phyloP scores from a whole-genome alignment of 2,329 filamentous ascomycete species.

The Ascochyta clinopodiicola region DNA sequence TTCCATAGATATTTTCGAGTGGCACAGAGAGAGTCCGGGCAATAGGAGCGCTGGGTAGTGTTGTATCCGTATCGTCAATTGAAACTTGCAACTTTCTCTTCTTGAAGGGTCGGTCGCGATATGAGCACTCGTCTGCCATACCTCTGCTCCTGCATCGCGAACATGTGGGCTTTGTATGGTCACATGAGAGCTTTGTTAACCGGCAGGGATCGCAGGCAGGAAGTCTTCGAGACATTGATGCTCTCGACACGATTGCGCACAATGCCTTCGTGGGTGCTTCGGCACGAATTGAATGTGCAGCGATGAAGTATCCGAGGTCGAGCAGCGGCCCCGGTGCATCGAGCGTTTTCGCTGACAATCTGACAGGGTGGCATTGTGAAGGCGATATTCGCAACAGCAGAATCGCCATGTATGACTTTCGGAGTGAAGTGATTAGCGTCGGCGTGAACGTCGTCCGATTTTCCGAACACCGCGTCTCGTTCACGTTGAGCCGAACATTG shows the following conservation, averaged over 20 bases:
- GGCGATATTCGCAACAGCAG: too few species aligned
- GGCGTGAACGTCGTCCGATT: too few species aligned
- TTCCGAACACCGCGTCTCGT: too few species aligned
- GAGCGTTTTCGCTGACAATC: too few species aligned
- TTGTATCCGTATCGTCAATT: neutral
- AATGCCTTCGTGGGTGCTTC: neutral
- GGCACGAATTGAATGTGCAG: neutral
- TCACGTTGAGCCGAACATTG: too few species aligned
- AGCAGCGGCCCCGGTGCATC: neutral
- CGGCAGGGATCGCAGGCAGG: constrained; percentile 4
- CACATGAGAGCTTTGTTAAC: neutral
- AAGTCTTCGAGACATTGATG: neutral
- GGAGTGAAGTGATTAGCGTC: too few species aligned
- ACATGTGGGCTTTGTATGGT: neutral
- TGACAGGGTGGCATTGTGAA: too few species aligned
- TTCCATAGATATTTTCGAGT: neutral
- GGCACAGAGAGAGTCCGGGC: neutral
- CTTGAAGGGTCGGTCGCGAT: constrained; percentile 2
- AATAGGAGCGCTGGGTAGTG: neutral
- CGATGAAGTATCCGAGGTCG: neutral
- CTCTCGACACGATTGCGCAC: too few species aligned
- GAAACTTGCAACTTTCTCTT: neutral
- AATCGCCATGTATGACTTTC: too few species aligned
- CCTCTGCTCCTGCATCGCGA: neutral
- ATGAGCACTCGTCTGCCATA: neutral